These are phyloP conservation scores for Brassica juncea DNA, from an alignment of 345 rosid species.

Conservation along the genomic window DNA sequence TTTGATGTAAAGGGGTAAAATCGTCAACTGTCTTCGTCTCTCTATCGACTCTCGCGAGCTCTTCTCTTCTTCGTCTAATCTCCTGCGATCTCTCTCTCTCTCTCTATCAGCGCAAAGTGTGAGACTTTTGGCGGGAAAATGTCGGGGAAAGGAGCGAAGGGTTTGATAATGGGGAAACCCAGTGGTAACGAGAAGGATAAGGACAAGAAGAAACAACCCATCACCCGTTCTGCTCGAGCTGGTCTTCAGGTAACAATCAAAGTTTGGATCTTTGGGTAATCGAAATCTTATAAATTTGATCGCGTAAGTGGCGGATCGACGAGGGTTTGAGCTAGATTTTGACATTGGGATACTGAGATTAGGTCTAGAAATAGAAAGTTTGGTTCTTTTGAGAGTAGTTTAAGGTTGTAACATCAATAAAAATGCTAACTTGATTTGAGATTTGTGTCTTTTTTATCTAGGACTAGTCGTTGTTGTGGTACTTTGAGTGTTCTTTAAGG, in stretches of 20 bases:
- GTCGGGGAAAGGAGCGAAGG: constrained; percentile 89
- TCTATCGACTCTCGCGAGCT: constrained; percentile 30
- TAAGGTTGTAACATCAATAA: neutral
- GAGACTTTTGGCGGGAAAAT: constrained; percentile 46
- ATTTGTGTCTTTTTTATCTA: neutral
- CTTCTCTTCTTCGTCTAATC: neutral
- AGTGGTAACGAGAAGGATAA: constrained; percentile 62
- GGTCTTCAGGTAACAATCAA: constrained; percentile 60
- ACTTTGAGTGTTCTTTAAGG: neutral
- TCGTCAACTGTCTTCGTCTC: neutral
- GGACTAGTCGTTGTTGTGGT: neutral
- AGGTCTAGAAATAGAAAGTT: neutral
- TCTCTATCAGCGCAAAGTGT: neutral
- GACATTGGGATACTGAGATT: constrained; percentile 18
- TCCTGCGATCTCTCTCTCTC: constrained; percentile 11
- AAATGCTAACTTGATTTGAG: neutral
- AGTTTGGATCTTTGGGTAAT: neutral
- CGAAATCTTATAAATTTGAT: constrained; percentile 8
- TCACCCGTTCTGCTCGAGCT: constrained; percentile 80
- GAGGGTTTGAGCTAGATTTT: constrained; percentile 12
- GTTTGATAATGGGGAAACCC: constrained; percentile 69
- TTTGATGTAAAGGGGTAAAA: constrained; percentile 17
- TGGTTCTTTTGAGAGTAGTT: neutral
- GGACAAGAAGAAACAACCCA: constrained; percentile 72
- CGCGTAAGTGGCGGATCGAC: constrained; percentile 14